Percentiles rank a stretch among this genome's conserved stretches.
These are phyloP conservation scores for Crithidia acanthocephali DNA, from an alignment of 208 protist genomes.

Conservation along the genomic window DNA sequence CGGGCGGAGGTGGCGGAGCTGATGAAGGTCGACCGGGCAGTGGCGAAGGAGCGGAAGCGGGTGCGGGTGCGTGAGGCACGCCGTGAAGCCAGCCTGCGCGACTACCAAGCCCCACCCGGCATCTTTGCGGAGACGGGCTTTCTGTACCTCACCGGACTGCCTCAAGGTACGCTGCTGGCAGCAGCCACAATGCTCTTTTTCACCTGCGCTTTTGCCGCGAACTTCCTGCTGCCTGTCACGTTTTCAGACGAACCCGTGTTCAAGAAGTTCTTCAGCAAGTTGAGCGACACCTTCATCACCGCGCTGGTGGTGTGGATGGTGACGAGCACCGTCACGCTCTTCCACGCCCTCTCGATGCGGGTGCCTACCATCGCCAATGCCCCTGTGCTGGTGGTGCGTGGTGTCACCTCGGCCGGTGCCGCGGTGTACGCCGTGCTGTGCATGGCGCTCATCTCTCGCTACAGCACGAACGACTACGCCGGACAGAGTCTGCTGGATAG, in stretches of 20 bases:
- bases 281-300: background rate
- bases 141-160: constrained; percentile 64
- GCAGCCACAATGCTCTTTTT: constrained; percentile 44
- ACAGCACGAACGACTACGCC: constrained; percentile 1
- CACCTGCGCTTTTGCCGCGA: constrained; percentile 2
- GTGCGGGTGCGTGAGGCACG: constrained; percentile 34
- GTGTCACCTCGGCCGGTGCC: constrained; percentile 2
- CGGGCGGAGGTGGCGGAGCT: constrained; percentile 64
- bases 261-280: background rate
- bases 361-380: constrained; percentile 27
- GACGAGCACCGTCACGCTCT: background rate
- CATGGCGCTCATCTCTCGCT: constrained; percentile 1
- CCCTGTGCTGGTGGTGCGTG: constrained; percentile 16
- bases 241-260: background rate
- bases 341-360: constrained; percentile 44
- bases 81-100: constrained; percentile 21
- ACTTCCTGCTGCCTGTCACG: background rate
- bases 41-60: constrained; percentile 39
- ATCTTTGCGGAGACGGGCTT: constrained; percentile 62
- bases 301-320: constrained; percentile 1
- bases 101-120: constrained; percentile 44
- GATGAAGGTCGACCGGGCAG: constrained; percentile 50
- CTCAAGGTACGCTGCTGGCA: constrained; percentile 54
- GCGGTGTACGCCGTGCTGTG: constrained; percentile 24
- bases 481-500: background rate